Evolutionary conservation across 768 basidiomycete species (phyloP), one percentile per base, ranked within the genome.

Genomic region (Artomyces pyxidatus): DNA sequence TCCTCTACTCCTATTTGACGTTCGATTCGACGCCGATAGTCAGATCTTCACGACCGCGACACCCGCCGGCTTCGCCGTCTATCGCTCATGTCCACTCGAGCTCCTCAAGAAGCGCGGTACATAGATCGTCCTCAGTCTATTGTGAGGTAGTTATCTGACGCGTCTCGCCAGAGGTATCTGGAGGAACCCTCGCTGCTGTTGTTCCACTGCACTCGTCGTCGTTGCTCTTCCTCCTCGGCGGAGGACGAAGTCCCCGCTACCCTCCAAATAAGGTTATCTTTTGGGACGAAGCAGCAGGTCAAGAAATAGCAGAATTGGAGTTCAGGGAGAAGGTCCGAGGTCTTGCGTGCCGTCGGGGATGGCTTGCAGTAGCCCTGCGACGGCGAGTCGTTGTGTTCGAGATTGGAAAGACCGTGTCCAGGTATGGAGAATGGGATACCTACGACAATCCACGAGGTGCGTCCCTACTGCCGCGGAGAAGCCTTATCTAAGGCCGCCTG

Each of bases 221-320:
- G 51, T 69, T 94, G 19, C 71, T 93, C 42, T 91, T 92, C 65
- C 80, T 94, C 41, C 72, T 92, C 47, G 91, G 91, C 42, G 91
- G 91, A 39, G 89, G 91, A 32, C 77, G 82, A 47, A 91, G 87
- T 63, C 91, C 91, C 26, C 76, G 85, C 9, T 94, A 92, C 66
- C 87, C 92, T 25, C 87, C 85, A 25, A 94, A 94, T 68, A 94
- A 95, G 69, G 87, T 93, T 47, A 74, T 94, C 55, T 64, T 95
- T 46, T 94, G 89, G 89, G 86, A 94, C 65, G 90, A 90, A 66
- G 76, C 74, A 3, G 67, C 77, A 3, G 79, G 78, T n/a, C 69
- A 71, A 52, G 87, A 92, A 62, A 85, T 90, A 42, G 88, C 87
- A 30, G 89, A 93, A 63, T 75, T 94, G 51, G 90, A 93, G 67